A percentile compares a stretch with the other conserved stretches of the same genome.
These are phyloP conservation scores for Ramaria sp. DNA, from an alignment of 768 basidiomycete species.

Conservation along the genomic window DNA sequence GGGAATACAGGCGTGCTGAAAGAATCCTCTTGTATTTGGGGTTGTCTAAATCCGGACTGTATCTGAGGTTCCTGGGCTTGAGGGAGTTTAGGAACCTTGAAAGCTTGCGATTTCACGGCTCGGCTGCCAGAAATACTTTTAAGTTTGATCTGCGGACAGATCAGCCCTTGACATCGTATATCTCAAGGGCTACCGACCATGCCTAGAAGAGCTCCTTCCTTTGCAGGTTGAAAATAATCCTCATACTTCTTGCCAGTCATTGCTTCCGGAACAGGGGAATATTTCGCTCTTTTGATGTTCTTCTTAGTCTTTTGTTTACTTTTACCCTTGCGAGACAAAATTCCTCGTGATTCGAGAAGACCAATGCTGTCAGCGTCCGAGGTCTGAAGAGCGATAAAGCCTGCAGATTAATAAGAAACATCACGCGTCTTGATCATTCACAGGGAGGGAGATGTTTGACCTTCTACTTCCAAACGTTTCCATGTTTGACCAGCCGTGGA, in stretches of 20 bases:
- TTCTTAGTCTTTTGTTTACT: conserved; percentile 27
- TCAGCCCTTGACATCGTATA: not conserved
- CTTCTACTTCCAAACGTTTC: conserved; percentile 60
- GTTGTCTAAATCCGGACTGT: conserved; percentile 18
- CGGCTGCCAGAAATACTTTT: not conserved
- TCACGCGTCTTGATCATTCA: not conserved
- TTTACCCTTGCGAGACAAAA: conserved; percentile 26
- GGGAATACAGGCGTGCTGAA: conserved; percentile 17
- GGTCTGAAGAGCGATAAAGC: conserved; percentile 45
- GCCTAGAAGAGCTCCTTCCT: conserved; percentile 43
- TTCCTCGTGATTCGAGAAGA: conserved; percentile 25
- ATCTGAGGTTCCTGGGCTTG: conserved; percentile 32
- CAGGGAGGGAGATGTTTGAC: conserved; percentile 22
- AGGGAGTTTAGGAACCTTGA: conserved; percentile 13
- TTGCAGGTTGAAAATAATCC: conserved; percentile 60
- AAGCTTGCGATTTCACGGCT: not conserved
- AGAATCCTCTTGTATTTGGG: conserved; percentile 5
- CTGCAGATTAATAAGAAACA: conserved; percentile 22
- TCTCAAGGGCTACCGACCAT: conserved; percentile 18
- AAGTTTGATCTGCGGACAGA: not conserved
- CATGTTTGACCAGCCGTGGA: conserved; percentile 50
- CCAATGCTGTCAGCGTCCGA: conserved; percentile 40
- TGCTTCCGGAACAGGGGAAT: conserved; percentile 42
- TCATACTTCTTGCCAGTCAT: conserved; percentile 36
- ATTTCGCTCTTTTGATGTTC: conserved; percentile 25